These are phyloP conservation scores for Cladophialophora exuberans DNA, from an alignment of 2,329 filamentous ascomycete species.

Conservation along the genomic window DNA sequence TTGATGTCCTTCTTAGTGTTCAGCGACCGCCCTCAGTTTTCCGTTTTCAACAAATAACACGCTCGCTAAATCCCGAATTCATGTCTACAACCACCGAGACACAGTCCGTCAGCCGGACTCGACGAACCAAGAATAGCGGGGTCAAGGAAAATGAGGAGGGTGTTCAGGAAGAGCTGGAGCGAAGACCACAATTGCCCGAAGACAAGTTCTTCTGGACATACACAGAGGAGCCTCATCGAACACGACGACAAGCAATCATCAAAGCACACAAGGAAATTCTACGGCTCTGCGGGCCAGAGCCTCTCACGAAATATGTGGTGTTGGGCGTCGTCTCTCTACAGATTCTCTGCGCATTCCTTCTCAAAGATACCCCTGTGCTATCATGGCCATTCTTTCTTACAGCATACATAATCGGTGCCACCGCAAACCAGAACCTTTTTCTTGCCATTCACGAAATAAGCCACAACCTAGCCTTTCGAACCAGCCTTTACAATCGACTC, in stretches of 20 bases:
- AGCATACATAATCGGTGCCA: constrained; percentile 89
- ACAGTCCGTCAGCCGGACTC: constrained; percentile 15
- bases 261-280: constrained; percentile 98
- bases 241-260: constrained; percentile 88
- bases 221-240: constrained; percentile 94
- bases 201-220: constrained; percentile 97
- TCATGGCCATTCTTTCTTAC: constrained; percentile 84
- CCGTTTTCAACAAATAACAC: neutral
- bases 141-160: constrained; percentile 3
- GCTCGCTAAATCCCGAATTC: neutral
- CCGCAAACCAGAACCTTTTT: constrained; percentile 97
- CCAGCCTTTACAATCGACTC: constrained; percentile 75
- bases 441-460: constrained; percentile 98
- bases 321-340: constrained; percentile 81
- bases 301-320: constrained; percentile 93
- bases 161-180: constrained; percentile 7
- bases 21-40: neutral
- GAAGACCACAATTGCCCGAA: constrained; percentile 31
- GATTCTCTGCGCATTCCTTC: constrained; percentile 72
- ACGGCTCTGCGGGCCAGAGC: constrained; percentile 95
- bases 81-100: constrained; percentile 29
- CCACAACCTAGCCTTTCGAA: constrained; percentile 93
- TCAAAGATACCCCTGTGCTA: constrained; percentile 76
- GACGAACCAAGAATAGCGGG: neutral
- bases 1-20: too few species aligned